Evolutionary conservation across 768 basidiomycete species (phyloP), one percentile per base, ranked within the genome.

Genomic region (Phlebiopsis gigantea): DNA sequence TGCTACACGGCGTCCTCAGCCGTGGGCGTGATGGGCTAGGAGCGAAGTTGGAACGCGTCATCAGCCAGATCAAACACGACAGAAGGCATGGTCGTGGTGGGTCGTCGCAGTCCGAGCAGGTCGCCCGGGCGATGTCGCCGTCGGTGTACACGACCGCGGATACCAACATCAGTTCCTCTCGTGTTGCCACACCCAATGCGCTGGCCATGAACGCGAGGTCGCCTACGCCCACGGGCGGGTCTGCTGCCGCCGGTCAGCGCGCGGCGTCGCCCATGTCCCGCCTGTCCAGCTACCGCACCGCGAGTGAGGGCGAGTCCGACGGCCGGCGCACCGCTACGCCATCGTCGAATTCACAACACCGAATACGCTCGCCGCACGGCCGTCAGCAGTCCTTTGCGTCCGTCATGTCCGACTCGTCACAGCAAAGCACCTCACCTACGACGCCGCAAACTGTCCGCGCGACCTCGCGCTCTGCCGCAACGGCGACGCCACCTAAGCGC

Each of bases 341-440:
- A 5, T 77, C 76, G 21, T 74, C 77, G 6, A 71, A 75, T 22
- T 48, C 57, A 46, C 57, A 50, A 1, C 60, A 50, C 2, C 42
- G 44, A 1, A 59, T 47, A 9, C 29, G 55, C 0, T 29, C 51
- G 15, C 58, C 59, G 2, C 67, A 70, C 59, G 65, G 79, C 24
- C 79, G 84, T 19, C 82, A 92, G 53, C 82, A 84, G 0, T 90
- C 90, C 0, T 81, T 90, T 55, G 84, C 85, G 0, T 90, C 88
- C 26, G 82, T 88, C 57, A 75, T 89, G 71, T 88, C 90, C 1
- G 84, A 85, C 56, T 62, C 76, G 2, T 80, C 83, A 39, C 46
- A 26, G 52, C 62, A 64, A 21, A 68, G 60, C 14, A 55, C 60
- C 1, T 58, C 67, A 21, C 64, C 63, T 15, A 47, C 25, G 44